Evolutionary conservation across 2,329 filamentous ascomycete genomes (phyloP), one percentile per base, ranked within the genome.

Genomic region (Madurella mycetomatis): DNA sequence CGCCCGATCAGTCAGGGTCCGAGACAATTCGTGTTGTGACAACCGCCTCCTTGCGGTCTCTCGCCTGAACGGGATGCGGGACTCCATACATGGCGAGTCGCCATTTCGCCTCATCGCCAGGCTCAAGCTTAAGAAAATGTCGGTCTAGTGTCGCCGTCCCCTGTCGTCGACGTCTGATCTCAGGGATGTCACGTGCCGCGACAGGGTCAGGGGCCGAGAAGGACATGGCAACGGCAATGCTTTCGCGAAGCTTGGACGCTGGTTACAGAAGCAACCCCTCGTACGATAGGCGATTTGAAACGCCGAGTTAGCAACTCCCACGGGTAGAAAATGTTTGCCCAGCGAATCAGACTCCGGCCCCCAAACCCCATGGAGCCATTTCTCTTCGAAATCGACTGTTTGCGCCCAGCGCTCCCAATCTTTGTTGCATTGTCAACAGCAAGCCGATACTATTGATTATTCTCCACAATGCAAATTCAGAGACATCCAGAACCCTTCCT

Each of bases 111-210:
- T 37, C 13, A 15, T 11, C 34, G 11, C 11, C 34, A 37, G 34
- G 34, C 11, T 37, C 34, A 37, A 37, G 34, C 34, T 37, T 9
- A 4, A 11, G 11, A 11, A 37, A 37, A 15, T 4, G 34, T 11
- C 34, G 13, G 34, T 37, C 34, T 5, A 15, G 34, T 11, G 34
- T 37, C 34, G 34, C 34, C 34, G 34, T 37, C 34, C 34, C 34
- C 12, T 46, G 40, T 32, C 37, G 45, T 11, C 48, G 31, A 52
- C 45, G 59, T 57, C 47, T 49, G 55, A 52, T 41, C 46, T 57
- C 49, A 60, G 60, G 61, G 59, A 46, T 57, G 48, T 60, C 59
- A 62, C 57, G 60, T 61, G 59, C 40, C 31, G n/a, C 15, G 16
- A 39, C 42, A 53, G 41, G 45, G 53, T 41, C 25, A 40, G 52